Conservation (phyloP, 2,329 filamentous ascomycete genomes). For the Curvularia hawaiiensis region DNA sequence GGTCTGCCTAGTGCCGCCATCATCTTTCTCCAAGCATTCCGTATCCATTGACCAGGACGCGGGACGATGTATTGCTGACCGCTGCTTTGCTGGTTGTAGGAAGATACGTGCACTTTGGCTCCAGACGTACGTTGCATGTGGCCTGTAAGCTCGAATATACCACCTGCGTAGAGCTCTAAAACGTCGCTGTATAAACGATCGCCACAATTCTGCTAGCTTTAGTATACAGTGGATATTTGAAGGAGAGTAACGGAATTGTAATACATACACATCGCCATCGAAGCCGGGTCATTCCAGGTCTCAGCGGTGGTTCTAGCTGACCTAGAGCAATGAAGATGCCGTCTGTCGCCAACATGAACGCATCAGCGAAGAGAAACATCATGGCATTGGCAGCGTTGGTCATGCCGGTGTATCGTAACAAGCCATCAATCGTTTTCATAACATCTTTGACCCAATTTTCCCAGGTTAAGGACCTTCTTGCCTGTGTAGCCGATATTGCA, state of each 20-base stretch:
- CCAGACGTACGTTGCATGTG: slow-evolving; percentile 16
- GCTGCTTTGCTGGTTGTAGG: background rate
- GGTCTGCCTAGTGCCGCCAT: background rate
- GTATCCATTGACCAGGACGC: slow-evolving; percentile 11
- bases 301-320: slow-evolving; percentile 12
- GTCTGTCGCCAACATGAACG: background rate
- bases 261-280: slow-evolving; percentile 31
- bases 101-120: slow-evolving; percentile 3
- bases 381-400: background rate
- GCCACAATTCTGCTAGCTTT: slow-evolving; percentile 19
- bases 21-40: slow-evolving; percentile 3
- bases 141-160: slow-evolving; percentile 12
- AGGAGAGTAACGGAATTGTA: background rate
- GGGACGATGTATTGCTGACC: slow-evolving; percentile 15
- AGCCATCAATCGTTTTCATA: background rate
- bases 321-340: slow-evolving; percentile 4
- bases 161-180: slow-evolving; percentile 15
- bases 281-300: slow-evolving; percentile 11
- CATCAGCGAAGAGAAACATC: background rate
- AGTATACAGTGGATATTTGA: background rate
- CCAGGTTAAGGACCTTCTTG: background rate
- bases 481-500: background rate
- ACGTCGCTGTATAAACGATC: slow-evolving; percentile 23
- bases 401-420: background rate
- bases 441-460: background rate